phyloP scores from a whole-genome alignment of 306 rosid genomes.

The Neltuma alba region DNA sequence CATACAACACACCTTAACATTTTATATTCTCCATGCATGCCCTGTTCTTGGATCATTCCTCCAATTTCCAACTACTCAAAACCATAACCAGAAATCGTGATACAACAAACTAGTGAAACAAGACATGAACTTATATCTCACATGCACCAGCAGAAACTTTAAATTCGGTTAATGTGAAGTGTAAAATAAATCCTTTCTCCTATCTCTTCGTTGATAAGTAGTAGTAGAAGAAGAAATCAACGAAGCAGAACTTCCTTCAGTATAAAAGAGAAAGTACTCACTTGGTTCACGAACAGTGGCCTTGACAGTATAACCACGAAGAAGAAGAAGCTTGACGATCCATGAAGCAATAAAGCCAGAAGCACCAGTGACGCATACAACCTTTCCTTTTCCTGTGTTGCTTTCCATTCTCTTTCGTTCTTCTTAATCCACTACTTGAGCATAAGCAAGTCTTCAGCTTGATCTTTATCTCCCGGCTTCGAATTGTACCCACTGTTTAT shows the following conservation, averaged over 20 bases:
- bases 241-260: too few species aligned
- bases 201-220: too few species aligned
- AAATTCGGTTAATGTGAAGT: neutral
- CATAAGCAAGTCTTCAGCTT: neutral
- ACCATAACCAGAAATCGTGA: neutral
- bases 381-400: neutral
- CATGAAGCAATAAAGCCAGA: slow-evolving; percentile 47
- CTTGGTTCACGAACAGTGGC: neutral
- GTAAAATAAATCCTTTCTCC: neutral
- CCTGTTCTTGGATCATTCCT: neutral
- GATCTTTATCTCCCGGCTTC: neutral
- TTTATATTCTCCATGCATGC: neutral
- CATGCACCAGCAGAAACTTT: neutral
- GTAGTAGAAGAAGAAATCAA: neutral
- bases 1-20: neutral
- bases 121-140: neutral
- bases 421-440: neutral
- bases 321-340: too few species aligned
- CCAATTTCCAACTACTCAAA: neutral
- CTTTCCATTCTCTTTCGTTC: neutral
- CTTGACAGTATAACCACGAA: slow-evolving; percentile 40
- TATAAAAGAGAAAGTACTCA: neutral
- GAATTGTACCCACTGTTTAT: neutral
- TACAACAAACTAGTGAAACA: neutral
- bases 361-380: neutral